Evolutionary conservation across 176 grass and related monocot genomes (phyloP).

Genomic region (Ananas comosus): DNA sequence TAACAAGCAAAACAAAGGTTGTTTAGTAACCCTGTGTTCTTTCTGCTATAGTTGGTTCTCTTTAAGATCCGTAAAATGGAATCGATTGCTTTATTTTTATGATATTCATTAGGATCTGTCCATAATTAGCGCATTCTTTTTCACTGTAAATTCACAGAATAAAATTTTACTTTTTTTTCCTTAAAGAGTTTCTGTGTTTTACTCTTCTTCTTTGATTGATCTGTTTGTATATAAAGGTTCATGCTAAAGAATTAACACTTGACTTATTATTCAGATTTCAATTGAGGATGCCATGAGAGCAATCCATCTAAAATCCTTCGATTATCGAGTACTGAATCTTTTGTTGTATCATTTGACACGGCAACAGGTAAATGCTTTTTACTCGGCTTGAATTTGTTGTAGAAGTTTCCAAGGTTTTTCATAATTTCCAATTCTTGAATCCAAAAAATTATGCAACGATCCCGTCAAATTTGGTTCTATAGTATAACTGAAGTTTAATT

Average conservation of each 20-base stretch:
- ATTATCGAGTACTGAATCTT: conserved; percentile 84
- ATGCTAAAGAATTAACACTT: conserved; percentile 9
- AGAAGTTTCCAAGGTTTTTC: not conserved
- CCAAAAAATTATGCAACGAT: no score
- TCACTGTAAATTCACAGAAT: no score
- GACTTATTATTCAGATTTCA: conserved; percentile 49
- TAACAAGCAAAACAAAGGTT: conserved; percentile 61
- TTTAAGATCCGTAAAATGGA: not conserved
- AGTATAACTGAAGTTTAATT: no score
- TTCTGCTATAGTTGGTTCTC: not conserved
- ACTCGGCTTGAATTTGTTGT: not conserved
- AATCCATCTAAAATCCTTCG: conserved; percentile 93
- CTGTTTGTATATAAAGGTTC: not conserved
- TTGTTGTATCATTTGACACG: conserved; percentile 65
- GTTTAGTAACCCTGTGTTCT: not conserved
- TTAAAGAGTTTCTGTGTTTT: not conserved
- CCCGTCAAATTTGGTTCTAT: no score
- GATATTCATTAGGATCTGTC: no score
- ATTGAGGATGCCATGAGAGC: conserved; percentile 72
- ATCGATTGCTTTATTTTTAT: no score
- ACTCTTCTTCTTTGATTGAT: not conserved
- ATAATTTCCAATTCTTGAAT: no score
- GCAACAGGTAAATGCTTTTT: conserved; percentile 44
- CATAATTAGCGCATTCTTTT: no score
- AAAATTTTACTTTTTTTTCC: no score